Evolutionary conservation across 208 protist species (phyloP), one percentile per base, ranked within the genome.

Genomic region (Endotrypanum monterogeii): DNA sequence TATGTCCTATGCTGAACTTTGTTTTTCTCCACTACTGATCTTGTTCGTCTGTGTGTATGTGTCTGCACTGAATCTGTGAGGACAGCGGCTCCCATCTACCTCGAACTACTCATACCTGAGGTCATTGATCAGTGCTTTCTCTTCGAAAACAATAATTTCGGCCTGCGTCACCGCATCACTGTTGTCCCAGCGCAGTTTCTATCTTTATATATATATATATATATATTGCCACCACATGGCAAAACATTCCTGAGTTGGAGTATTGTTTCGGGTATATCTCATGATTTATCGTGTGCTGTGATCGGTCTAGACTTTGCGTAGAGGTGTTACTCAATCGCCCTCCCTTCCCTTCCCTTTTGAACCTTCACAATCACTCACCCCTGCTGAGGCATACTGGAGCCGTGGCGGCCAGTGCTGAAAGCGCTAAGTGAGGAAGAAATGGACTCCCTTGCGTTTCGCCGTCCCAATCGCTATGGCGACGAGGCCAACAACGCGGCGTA

Each of bases 401-500:
- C 11, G 56, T 32, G 61, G 62, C 16, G 23, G 6, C 20, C 23
- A 37, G 62, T n/a, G 41, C n/a, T 44, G 25, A 63, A 44, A 23
- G 14, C 25, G 32, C 62, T 16, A 18, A 8, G n/a, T 52, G 9
- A 20, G 23, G 23, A 46, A 37, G 62, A 8, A 11, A 80, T 80
- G 75, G 39, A 71, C 32, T 41, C 8, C 0, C 12, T 37, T 35
- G 39, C n/a, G 2, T 75, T 67, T 41, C 58, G 69, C 23, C 69
- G 48, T 7, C 60, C 20, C 30, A 30, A 71, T 54, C 61, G 67
- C 69, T 67, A 71, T 41, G 67, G 50, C 44, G 75, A 80, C 46
- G 75, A 80, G 50, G 75, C 71, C 11, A 74, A 57, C 73, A 46
- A 18, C 60, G 54, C 51, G 30, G 71, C 52, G 32, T 76, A 81